Conservation (phyloP, 345 rosid species). For the Gynandropsis gynandra region DNA sequence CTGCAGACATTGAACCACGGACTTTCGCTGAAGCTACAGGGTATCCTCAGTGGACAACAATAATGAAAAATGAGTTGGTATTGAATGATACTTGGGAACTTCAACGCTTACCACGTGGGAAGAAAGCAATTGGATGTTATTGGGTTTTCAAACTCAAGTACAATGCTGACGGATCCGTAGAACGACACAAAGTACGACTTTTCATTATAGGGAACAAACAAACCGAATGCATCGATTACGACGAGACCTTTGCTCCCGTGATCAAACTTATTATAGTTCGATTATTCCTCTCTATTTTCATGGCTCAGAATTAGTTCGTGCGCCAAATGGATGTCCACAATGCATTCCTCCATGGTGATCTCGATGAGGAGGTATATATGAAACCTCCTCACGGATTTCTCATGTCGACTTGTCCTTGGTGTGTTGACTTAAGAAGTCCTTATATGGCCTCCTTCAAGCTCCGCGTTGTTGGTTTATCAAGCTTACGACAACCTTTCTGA, state of each 20-base stretch:
- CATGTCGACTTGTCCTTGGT: too few relatives aligned
- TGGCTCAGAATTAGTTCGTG: not conserved
- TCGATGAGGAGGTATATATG: too few relatives aligned
- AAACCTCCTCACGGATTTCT: too few relatives aligned
- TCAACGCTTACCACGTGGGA: not conserved
- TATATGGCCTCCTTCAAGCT: not conserved
- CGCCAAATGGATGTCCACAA: not conserved
- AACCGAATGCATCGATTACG: too few relatives aligned
- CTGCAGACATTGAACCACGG: too few relatives aligned
- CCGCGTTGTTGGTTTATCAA: not conserved
- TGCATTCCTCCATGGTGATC: too few relatives aligned
- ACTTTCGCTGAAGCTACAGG: not conserved
- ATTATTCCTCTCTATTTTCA: not conserved
- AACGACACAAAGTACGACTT: too few relatives aligned
- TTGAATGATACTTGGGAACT: not conserved
- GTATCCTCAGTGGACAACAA: not conserved
- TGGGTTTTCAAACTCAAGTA: not conserved
- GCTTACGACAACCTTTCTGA: not conserved
- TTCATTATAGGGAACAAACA: too few relatives aligned
- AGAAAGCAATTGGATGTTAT: not conserved
- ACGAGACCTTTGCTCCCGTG: too few relatives aligned
- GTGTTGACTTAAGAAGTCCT: not conserved
- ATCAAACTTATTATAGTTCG: not conserved
- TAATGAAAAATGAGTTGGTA: not conserved
- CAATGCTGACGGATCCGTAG: too few relatives aligned